Percentiles rank a stretch among this genome's conserved stretches.
phyloP scores from a whole-genome alignment of 495 filamentous ascomycete species.

The Penicillium samsonianum region DNA sequence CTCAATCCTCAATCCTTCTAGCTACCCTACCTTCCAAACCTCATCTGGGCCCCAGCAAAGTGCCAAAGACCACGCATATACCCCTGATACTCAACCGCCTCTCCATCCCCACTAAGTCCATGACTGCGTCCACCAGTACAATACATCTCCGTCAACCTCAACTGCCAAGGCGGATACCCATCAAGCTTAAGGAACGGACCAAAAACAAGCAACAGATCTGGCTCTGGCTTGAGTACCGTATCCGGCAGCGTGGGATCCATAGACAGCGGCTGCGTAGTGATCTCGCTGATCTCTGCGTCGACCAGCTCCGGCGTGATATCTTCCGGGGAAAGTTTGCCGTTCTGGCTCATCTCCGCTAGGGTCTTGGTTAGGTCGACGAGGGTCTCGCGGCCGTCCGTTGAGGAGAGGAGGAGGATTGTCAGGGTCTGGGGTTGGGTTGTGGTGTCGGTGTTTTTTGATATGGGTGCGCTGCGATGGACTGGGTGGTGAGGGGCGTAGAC shows the following conservation, averaged over 20 bases:
- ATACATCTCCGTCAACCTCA: conserved; percentile 92
- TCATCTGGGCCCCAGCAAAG: conserved; percentile 84
- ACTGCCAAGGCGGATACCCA: conserved; percentile 96
- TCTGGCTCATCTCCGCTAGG: conserved; percentile 90
- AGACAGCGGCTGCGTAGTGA: conserved; percentile 44
- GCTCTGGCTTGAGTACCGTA: conserved; percentile 56
- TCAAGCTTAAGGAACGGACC: conserved; percentile 75
- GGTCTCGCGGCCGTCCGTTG: conserved; percentile 86
- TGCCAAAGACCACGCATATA: conserved; percentile 82
- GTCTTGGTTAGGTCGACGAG: conserved; percentile 95
- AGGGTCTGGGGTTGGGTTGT: conserved; percentile 45
- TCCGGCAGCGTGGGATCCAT: conserved; percentile 7
- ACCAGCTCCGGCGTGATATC: conserved; percentile 86
- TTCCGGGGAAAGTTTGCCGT: conserved; percentile 70
- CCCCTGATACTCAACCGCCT: conserved; percentile 86
- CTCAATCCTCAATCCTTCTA: not conserved
- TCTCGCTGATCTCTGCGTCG: conserved; percentile 80
- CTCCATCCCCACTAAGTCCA: conserved; percentile 36
- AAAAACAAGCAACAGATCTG: conserved; percentile 87
- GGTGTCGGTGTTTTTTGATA: conserved; percentile 25
- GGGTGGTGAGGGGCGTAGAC: conserved; percentile 74
- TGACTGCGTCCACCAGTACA: conserved; percentile 51
- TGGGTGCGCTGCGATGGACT: conserved; percentile 28
- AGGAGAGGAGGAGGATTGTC: conserved; percentile 81
- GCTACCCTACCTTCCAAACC: conserved; percentile 68